Evolutionary conservation across 495 filamentous ascomycete species (phyloP).

Genomic region (Eremomyces bilateralis): DNA sequence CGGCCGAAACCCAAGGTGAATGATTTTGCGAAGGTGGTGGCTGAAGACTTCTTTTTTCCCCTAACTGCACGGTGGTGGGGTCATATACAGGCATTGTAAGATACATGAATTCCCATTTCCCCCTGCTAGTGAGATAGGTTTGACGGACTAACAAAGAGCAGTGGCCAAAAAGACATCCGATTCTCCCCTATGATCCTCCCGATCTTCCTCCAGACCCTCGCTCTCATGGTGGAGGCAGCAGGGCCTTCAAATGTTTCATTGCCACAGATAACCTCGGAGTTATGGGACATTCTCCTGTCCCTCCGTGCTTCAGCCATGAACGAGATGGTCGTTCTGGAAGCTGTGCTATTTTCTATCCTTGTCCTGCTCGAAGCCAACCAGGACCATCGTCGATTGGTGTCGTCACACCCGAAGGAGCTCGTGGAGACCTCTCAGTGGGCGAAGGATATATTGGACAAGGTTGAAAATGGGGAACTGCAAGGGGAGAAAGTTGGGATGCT

Average conservation of each 20-base stretch:
- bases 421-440: constrained; percentile 48
- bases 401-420: constrained; percentile 30
- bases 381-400: constrained; percentile 25
- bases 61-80: constrained; percentile 31
- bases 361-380: constrained; percentile 67
- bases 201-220: constrained; percentile 41
- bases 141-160: constrained; percentile 14
- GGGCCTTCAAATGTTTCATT: constrained; percentile 38
- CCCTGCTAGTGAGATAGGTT: constrained; percentile 15
- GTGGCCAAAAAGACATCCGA: constrained; percentile 17
- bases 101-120: constrained; percentile 4
- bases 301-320: constrained; percentile 19
- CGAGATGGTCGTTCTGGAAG: constrained; percentile 43
- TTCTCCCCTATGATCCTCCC: constrained; percentile 38
- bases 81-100: constrained; percentile 25
- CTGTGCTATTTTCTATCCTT: constrained; percentile 56
- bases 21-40: constrained; percentile 50
- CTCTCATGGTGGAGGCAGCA: constrained; percentile 40
- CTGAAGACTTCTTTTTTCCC: constrained; percentile 63
- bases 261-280: constrained; percentile 45
- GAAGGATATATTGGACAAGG: constrained; percentile 40
- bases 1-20: constrained; percentile 49
- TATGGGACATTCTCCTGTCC: constrained; percentile 42
- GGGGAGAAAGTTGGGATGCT: constrained; percentile 40
- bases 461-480: constrained; percentile 33